Evolutionary conservation across 345 rosid genomes (phyloP), one percentile per base, ranked within the genome.

Genomic region (Eucalyptus leucophloia): DNA sequence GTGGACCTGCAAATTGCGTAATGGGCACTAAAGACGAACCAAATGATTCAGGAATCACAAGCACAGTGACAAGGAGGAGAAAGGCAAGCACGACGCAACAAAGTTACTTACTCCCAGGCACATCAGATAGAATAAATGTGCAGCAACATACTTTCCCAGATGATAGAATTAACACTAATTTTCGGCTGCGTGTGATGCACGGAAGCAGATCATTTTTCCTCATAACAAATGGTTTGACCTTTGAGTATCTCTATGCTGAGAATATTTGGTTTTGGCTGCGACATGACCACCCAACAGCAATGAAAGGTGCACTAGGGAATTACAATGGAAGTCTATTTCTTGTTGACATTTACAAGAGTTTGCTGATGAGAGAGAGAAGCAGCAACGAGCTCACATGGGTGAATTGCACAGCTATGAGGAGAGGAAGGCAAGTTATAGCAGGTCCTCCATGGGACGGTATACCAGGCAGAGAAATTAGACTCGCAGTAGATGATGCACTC

Each of bases 391-490:
- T 96, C 4, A 88, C 87, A 18, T 95, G 98, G 97, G 90, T 94
- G 86, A 96, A 96, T 86, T 95, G 97, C 91, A 94, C 96, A 30
- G 93, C 96, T 28, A 92, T 92, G 94, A 95, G 91, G 91, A 94
- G 92, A 89, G 95, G 93, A 44, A 89, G 88, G 89, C 95, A 91
- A 72, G 93, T 96, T 37, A 92, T 60, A 44, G 95, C 94, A 87
- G 98, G 98, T 49, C 93, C 95, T 45, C 95, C 98, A 28, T 95
- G 97, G 96, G 97, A 95, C 45, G 92, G 92, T 89, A 92, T 93
- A 51, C 95, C 95, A 42, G 93, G 95, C 47, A 93, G 90, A 92
- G 90, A 90, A n/a, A 60, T 86, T 92, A 94, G 89, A 93, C 93
- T 90, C 90, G 92, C 94, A 53, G 89, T 91, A 72, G 95, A 95